A percentile compares a stretch with the other conserved stretches of the same genome.
Conservation (phyloP, 1,139 yeast genomes). For the Diutina siamensis region DNA sequence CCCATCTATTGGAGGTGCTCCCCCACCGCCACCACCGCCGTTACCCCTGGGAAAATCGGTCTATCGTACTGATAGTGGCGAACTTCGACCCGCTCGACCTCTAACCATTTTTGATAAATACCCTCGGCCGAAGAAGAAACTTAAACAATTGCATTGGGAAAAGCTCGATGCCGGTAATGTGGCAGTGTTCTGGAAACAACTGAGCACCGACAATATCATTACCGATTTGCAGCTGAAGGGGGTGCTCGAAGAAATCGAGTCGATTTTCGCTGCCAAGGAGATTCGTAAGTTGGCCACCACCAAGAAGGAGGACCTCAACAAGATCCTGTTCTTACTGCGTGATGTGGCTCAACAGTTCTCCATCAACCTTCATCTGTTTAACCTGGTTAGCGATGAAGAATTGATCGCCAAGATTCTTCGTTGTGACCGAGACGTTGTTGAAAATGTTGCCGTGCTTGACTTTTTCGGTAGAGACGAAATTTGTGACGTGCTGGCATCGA, state of each 20-base stretch:
- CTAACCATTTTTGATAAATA: constrained; percentile 39
- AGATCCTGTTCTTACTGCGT: constrained; percentile 50
- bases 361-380: constrained; percentile 57
- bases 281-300: constrained; percentile 44
- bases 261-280: constrained; percentile 70
- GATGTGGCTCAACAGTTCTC: constrained; percentile 74
- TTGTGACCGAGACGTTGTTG: constrained; percentile 49
- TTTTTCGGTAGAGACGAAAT: constrained; percentile 62
- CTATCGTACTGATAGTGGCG: neutral
- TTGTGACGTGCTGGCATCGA: constrained; percentile 48
- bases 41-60: neutral
- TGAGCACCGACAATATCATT: constrained; percentile 30
- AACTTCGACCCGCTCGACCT: neutral
- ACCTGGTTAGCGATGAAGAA: constrained; percentile 41
- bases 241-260: constrained; percentile 64
- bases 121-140: constrained; percentile 68
- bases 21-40: neutral
- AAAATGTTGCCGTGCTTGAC: constrained; percentile 54
- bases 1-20: neutral
- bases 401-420: constrained; percentile 44
- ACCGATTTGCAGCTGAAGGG: constrained; percentile 54
- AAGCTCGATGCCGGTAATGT: constrained; percentile 48
- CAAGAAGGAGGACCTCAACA: constrained; percentile 37
- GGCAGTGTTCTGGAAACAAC: constrained; percentile 48
- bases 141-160: constrained; percentile 81